phyloP scores from a whole-genome alignment of 208 protist species.

The Leishmania aethiopica region DNA sequence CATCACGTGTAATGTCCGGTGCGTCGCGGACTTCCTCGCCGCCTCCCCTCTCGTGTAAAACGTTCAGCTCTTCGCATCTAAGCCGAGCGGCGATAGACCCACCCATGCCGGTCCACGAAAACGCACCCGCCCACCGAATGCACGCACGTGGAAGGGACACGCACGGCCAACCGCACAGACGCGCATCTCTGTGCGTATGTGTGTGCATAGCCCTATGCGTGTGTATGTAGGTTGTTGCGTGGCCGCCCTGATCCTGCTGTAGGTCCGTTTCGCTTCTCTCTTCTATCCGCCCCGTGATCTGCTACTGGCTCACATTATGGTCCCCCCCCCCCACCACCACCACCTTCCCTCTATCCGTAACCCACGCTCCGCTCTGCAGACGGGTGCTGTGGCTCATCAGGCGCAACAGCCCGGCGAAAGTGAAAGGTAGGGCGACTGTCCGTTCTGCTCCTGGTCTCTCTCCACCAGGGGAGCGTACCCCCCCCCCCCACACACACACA shows the following conservation, averaged over 20 bases:
- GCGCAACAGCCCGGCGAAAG: background rate
- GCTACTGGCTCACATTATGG: background rate
- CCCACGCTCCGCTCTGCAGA: background rate
- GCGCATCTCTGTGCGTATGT: background rate
- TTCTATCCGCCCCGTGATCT: background rate
- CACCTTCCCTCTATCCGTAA: background rate
- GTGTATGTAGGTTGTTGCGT: background rate
- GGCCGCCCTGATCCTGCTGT: background rate
- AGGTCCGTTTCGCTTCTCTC: background rate
- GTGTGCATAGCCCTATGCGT: background rate
- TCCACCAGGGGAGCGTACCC: background rate
- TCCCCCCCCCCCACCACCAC: no score
- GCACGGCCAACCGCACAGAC: background rate
- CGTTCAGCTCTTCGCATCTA: background rate
- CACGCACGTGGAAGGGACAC: background rate
- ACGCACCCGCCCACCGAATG: background rate
- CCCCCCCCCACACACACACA: background rate
- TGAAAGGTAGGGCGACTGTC: background rate
- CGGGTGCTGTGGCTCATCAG: background rate
- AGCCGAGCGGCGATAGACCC: background rate
- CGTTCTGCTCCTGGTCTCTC: background rate
- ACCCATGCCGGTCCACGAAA: background rate
- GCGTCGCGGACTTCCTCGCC: background rate
- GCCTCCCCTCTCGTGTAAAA: background rate
- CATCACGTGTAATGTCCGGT: background rate